Evolutionary conservation across 495 filamentous ascomycete species (phyloP), one percentile per base, ranked within the genome.

Genomic region (Collariella sp.): DNA sequence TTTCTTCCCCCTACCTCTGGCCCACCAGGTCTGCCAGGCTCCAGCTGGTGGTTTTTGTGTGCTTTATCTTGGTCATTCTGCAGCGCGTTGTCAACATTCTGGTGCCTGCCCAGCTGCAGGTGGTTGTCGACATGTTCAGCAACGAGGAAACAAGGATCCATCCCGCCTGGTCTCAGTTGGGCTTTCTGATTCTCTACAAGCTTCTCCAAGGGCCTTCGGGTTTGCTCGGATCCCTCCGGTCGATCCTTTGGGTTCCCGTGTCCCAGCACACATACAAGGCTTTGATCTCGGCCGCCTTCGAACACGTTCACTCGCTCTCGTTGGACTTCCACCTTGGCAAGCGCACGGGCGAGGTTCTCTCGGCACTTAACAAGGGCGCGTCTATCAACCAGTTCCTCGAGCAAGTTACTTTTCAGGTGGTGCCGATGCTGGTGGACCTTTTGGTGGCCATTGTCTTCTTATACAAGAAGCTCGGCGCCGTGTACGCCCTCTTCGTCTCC

Each of bases 301-400:
- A 97, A 67, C 93, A 98, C 64, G 93, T 98, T 16, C 93, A 97
- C 68, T 82, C 84, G 35, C 81, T 98, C 15, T 96, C 91, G 69
- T 75, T 96, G 59, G 93, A 97, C 64, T 98, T 98, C 62, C 93
- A 98, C 68, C 79, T 96, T 11, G 87, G 89, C 40, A 98, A 98
- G 72, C 89, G 91, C 68, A 97, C 93, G 1, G 93, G 93, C 22
- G 93, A n/a, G n/a, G n/a, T n/a, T n/a, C n/a, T n/a, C n/a, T n/a
- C n/a, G n/a, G n/a, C n/a, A n/a, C n/a, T n/a, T n/a, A n/a, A n/a
- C n/a, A n/a, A n/a, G n/a, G n/a, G n/a, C n/a, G n/a, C n/a, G n/a
- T n/a, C n/a, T n/a, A n/a, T n/a, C n/a, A n/a, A n/a, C n/a, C n/a
- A n/a, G n/a, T n/a, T n/a, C n/a, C n/a, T n/a, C n/a, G n/a, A 96